phyloP scores from a whole-genome alignment of 2,329 filamentous ascomycete species.

The Paraphaeosphaeria sporulosa region DNA sequence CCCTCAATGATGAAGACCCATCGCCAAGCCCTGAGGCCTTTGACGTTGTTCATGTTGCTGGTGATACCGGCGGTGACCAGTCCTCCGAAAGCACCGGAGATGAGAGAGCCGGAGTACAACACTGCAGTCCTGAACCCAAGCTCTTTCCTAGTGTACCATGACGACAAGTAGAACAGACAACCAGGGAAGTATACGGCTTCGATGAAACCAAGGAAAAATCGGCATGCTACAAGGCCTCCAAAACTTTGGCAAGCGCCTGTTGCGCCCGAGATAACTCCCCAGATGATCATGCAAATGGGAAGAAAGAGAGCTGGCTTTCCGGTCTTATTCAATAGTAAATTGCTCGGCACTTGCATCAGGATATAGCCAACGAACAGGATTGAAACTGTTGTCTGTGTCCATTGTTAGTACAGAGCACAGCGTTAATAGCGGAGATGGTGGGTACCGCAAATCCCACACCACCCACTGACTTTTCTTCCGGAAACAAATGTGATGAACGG shows the following conservation, averaged over 20 bases:
- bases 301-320: constrained; percentile 51
- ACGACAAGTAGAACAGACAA: constrained; percentile 68
- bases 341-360: constrained; percentile 57
- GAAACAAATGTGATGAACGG: neutral
- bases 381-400: constrained; percentile 40
- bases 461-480: neutral
- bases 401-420: constrained; percentile 11
- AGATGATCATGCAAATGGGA: constrained; percentile 51
- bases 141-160: constrained; percentile 76
- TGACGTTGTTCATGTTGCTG: constrained; percentile 66
- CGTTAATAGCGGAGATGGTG: neutral
- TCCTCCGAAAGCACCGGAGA: constrained; percentile 76
- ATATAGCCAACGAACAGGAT: constrained; percentile 70
- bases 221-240: constrained; percentile 54
- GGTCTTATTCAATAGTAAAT: constrained; percentile 55
- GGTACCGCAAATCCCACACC: neutral
- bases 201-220: constrained; percentile 62
- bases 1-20: constrained; percentile 78
- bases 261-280: constrained; percentile 51
- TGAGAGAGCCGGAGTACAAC: constrained; percentile 72
- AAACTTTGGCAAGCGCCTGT: constrained; percentile 55
- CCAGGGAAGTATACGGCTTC: constrained; percentile 64
- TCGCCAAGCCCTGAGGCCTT: constrained; percentile 68
- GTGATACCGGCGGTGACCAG: constrained; percentile 68
- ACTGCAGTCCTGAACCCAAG: constrained; percentile 70